Conservation (phyloP, 768 basidiomycete species). For the Boletus rubropictus region DNA sequence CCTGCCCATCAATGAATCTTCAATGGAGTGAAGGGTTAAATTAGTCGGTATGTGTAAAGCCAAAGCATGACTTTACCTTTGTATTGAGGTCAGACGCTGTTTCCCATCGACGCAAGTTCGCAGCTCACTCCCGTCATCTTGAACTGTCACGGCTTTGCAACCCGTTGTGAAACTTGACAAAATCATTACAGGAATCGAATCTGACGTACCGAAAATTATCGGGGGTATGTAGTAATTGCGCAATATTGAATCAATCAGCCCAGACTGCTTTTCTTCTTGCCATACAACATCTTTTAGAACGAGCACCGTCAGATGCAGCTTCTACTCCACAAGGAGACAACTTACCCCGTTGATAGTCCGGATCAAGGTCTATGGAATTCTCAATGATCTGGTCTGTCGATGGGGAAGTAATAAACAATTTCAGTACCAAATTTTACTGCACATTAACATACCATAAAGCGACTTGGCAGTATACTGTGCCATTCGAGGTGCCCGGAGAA, state of each 20-base stretch:
- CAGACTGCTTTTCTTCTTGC: conserved; percentile 54
- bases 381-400: conserved; percentile 43
- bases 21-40: not conserved
- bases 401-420: not conserved
- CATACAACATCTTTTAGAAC: conserved; percentile 52
- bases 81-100: conserved; percentile 62
- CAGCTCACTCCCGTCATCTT: conserved; percentile 39
- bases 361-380: conserved; percentile 48
- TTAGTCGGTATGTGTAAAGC: not conserved
- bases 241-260: conserved; percentile 59
- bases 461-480: conserved; percentile 38
- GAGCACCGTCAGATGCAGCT: not conserved
- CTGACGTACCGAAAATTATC: conserved; percentile 52
- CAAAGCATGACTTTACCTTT: conserved; percentile 35
- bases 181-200: not conserved
- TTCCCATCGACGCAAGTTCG: conserved; percentile 69
- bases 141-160: conserved; percentile 33
- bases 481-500: conserved; percentile 36
- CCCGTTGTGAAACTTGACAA: not conserved
- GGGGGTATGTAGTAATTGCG: conserved; percentile 64
- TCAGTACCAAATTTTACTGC: not conserved
- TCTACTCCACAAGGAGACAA: not conserved
- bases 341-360: conserved; percentile 62
- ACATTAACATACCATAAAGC: conserved; percentile 36
- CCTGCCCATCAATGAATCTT: conserved; percentile 54